Evolutionary conservation across 768 basidiomycete genomes (phyloP).

Genomic region (Pisolithus marmoratus): DNA sequence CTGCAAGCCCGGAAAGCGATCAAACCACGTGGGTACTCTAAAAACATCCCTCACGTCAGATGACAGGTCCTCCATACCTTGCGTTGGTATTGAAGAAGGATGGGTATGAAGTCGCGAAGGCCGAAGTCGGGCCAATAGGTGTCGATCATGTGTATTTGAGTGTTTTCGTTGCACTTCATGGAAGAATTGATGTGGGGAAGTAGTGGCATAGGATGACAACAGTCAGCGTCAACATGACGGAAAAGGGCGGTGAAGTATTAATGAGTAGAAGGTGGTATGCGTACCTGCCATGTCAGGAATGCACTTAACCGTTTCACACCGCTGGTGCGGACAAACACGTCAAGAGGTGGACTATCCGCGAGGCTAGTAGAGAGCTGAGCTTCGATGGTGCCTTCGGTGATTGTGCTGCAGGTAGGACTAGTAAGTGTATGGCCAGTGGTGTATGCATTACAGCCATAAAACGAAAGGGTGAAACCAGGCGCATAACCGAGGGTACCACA

Average conservation of each 20-base stretch:
- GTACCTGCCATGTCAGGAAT: conserved; percentile 93
- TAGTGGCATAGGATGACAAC: not conserved
- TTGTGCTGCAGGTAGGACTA: conserved; percentile 26
- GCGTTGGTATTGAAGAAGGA: conserved; percentile 84
- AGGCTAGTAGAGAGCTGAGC: conserved; percentile 59
- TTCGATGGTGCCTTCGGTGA: conserved; percentile 67
- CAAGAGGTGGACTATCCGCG: conserved; percentile 71
- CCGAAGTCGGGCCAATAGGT: conserved; percentile 95
- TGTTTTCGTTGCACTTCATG: conserved; percentile 60
- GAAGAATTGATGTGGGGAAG: not conserved
- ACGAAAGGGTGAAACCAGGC: too few relatives aligned
- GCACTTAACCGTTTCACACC: conserved; percentile 65
- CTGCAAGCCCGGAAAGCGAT: too few relatives aligned
- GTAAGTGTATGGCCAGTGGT: not conserved
- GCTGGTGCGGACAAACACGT: conserved; percentile 87
- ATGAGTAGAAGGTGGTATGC: conserved; percentile 14
- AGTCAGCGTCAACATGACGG: not conserved
- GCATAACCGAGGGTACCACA: too few relatives aligned
- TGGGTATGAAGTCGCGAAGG: conserved; percentile 77
- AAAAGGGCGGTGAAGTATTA: not conserved
- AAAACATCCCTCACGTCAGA: too few relatives aligned
- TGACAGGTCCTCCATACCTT: conserved; percentile 45
- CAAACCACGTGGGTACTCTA: too few relatives aligned
- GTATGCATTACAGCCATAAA: too few relatives aligned
- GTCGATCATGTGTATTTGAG: conserved; percentile 80